Evolutionary conservation across 2,329 filamentous ascomycete species (phyloP).

Genomic region (Cladorrhinum sp.): DNA sequence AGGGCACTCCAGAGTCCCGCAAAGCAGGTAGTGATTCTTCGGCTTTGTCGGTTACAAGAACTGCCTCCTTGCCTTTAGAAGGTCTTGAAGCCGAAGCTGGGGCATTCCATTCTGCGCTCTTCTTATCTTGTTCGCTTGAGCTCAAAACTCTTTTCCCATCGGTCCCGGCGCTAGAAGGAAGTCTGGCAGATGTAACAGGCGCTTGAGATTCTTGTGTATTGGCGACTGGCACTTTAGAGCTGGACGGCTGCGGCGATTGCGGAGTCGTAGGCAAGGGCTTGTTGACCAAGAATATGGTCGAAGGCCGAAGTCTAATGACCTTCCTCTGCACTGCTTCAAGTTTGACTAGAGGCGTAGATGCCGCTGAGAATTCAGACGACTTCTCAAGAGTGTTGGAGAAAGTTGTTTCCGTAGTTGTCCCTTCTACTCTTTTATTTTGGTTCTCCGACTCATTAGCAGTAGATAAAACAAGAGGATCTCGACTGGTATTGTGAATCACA

Average conservation of each 20-base stretch:
- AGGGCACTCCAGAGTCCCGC: background rate
- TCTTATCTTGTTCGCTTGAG: background rate
- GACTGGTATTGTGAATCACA: conserved; percentile 13
- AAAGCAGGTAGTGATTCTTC: conserved; percentile 14
- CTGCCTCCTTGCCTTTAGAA: background rate
- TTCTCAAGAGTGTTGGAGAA: background rate
- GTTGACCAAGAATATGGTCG: conserved; percentile 9
- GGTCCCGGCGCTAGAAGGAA: background rate
- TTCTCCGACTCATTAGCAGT: conserved; percentile 8
- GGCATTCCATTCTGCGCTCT: background rate
- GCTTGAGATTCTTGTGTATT: background rate
- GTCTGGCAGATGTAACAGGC: background rate
- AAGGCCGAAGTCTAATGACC: conserved; percentile 5
- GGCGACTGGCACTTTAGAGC: background rate
- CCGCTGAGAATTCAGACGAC: background rate
- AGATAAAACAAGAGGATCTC: conserved; percentile 6
- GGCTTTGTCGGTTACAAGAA: background rate
- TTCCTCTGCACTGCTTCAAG: background rate
- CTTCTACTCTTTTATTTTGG: background rate
- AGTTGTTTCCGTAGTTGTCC: background rate
- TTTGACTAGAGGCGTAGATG: background rate
- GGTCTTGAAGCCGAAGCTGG: background rate
- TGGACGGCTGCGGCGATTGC: background rate
- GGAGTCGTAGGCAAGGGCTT: conserved; percentile 18
- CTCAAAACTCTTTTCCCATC: background rate